Evolutionary conservation across 1,284 basidiomycete species (phyloP).

Genomic region (Ustilago sp.): DNA sequence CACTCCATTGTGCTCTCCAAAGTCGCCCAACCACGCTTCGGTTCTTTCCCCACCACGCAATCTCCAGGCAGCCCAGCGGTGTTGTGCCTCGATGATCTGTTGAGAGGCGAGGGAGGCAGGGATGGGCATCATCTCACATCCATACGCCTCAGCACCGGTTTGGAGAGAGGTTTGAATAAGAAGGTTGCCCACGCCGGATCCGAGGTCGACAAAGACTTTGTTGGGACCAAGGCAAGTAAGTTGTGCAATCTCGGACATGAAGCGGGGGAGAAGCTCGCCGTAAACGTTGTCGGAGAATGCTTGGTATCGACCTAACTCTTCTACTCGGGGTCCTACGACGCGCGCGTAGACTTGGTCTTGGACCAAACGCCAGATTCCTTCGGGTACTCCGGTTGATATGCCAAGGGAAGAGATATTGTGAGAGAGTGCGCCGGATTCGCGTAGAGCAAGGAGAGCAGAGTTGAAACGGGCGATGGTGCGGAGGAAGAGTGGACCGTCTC

Average conservation of each 20-base stretch:
- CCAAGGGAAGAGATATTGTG: conserved; percentile 63
- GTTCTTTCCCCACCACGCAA: conserved; percentile 70
- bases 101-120: conserved; percentile 71
- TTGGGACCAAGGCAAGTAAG: conserved; percentile 66
- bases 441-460: conserved; percentile 69
- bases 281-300: conserved; percentile 70
- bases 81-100: conserved; percentile 72
- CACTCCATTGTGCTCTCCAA: conserved; percentile 70
- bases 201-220: conserved; percentile 73
- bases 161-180: conserved; percentile 74
- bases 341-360: conserved; percentile 74
- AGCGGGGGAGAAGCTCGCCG: conserved; percentile 70
- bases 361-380: conserved; percentile 72
- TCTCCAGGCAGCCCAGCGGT: conserved; percentile 73
- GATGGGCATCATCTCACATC: conserved; percentile 73
- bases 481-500: conserved; percentile 72
- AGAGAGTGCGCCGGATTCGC: conserved; percentile 66
- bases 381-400: conserved; percentile 59
- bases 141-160: conserved; percentile 72
- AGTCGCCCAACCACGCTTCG: conserved; percentile 73
- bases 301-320: conserved; percentile 71
- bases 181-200: conserved; percentile 74
- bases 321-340: conserved; percentile 73
- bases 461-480: conserved; percentile 73
- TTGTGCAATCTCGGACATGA: conserved; percentile 70